Evolutionary conservation across 768 basidiomycete species (phyloP).

Genomic region (Panaeolus cyanescens): DNA sequence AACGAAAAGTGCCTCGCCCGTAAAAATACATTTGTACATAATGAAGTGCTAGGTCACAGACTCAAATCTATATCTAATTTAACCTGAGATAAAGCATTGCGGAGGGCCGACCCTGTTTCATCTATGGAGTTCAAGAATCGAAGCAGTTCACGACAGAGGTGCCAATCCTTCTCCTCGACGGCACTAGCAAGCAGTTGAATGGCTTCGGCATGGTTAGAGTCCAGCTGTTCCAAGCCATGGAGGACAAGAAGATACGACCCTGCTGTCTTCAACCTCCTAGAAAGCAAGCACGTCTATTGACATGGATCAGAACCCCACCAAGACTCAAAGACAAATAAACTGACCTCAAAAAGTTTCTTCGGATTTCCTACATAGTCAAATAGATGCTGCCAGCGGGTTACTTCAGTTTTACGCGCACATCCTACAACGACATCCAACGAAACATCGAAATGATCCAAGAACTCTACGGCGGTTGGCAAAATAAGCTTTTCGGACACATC

Average conservation of each 20-base stretch:
- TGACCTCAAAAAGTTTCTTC: slow-evolving; percentile 86
- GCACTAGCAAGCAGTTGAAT: slow-evolving; percentile 79
- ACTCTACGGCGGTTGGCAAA: slow-evolving; percentile 76
- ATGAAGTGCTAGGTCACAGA: neutral
- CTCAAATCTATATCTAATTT: slow-evolving; percentile 16
- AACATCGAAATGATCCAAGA: slow-evolving; percentile 92
- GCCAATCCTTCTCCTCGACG: slow-evolving; percentile 79
- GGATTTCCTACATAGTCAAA: slow-evolving; percentile 93
- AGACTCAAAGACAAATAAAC: neutral
- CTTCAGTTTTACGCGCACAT: slow-evolving; percentile 95
- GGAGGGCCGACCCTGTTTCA: slow-evolving; percentile 74
- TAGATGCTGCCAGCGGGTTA: slow-evolving; percentile 84
- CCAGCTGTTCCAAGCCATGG: slow-evolving; percentile 89
- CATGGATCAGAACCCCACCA: slow-evolving; percentile 2
- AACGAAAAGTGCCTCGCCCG: too few species aligned
- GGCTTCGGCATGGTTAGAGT: slow-evolving; percentile 78
- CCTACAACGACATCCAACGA: slow-evolving; percentile 92
- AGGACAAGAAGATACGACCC: slow-evolving; percentile 92
- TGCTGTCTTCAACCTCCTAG: slow-evolving; percentile 81
- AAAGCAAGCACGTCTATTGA: slow-evolving; percentile 68
- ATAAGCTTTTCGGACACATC: slow-evolving; percentile 36
- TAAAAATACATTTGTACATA: too few species aligned
- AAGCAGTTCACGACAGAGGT: slow-evolving; percentile 87
- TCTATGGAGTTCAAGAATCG: slow-evolving; percentile 94
- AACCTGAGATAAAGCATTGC: slow-evolving; percentile 54